Evolutionary conservation across 1,284 basidiomycete genomes (phyloP).

Genomic region (Fomitiporia mediterranea): DNA sequence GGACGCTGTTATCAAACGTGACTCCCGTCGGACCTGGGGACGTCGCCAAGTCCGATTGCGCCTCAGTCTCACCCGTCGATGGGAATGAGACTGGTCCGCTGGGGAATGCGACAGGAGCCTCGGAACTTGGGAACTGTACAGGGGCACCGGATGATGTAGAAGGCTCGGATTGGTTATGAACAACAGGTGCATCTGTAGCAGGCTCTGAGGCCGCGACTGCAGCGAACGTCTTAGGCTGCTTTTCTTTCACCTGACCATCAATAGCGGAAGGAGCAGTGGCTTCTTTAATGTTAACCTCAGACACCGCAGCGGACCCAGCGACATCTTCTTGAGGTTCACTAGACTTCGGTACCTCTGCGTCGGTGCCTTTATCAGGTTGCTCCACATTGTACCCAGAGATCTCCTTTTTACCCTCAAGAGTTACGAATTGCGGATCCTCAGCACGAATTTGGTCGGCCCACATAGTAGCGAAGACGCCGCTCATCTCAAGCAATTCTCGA

Average conservation of each 20-base stretch:
- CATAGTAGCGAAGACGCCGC: conserved; percentile 75
- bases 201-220: conserved; percentile 24
- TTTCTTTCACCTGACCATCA: conserved; percentile 5
- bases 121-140: conserved; percentile 26
- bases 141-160: conserved; percentile 20
- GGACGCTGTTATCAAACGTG: conserved; percentile 34
- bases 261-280: conserved; percentile 1
- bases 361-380: conserved; percentile 13
- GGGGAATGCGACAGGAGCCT: conserved; percentile 18
- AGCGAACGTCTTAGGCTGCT: background rate
- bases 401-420: conserved; percentile 34
- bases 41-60: conserved; percentile 14
- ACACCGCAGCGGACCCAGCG: conserved; percentile 8
- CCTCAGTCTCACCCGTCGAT: conserved; percentile 29
- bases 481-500: conserved; percentile 61
- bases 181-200: conserved; percentile 22
- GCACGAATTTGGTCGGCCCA: conserved; percentile 74
- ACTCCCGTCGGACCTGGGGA: conserved; percentile 30
- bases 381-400: conserved; percentile 37
- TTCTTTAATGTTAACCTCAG: conserved; percentile 13
- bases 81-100: conserved; percentile 36
- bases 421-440: conserved; percentile 38
- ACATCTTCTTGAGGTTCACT: conserved; percentile 25
- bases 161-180: conserved; percentile 6
- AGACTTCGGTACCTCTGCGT: conserved; percentile 18